phyloP scores from a whole-genome alignment of 2,329 filamentous ascomycete species.

The Penicillium sp. region DNA sequence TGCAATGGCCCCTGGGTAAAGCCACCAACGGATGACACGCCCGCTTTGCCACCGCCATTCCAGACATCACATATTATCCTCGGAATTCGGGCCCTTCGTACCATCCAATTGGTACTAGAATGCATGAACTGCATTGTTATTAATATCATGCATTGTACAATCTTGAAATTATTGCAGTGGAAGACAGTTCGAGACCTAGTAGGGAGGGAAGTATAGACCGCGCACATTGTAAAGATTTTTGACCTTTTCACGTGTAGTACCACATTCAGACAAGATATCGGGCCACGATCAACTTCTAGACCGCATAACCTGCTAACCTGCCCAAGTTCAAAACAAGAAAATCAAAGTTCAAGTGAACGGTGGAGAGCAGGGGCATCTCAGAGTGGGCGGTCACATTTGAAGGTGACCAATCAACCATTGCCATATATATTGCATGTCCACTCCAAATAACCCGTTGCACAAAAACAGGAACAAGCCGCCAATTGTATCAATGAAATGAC shows the following conservation, averaged over 20 bases:
- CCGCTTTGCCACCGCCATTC: background rate
- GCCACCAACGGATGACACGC: background rate
- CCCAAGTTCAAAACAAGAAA: background rate
- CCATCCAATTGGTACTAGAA: background rate
- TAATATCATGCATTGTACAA: background rate
- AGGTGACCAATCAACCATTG: background rate
- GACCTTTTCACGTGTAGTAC: background rate
- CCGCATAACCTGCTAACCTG: background rate
- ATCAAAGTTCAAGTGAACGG: background rate
- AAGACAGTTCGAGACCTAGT: background rate
- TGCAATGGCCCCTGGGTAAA: slow-evolving; percentile 2
- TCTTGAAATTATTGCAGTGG: background rate
- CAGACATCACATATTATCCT: background rate
- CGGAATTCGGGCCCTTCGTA: background rate
- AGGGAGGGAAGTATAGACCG: no score
- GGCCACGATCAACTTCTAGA: no score
- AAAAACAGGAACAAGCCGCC: background rate
- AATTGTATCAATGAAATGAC: background rate
- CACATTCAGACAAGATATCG: background rate
- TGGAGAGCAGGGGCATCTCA: background rate
- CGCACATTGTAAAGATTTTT: background rate
- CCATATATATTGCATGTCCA: background rate
- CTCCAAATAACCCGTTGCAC: background rate
- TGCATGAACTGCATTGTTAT: background rate
- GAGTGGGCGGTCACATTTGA: background rate